phyloP scores from a whole-genome alignment of 2,329 filamentous ascomycete genomes.

The Alternaria angustiovoidea region DNA sequence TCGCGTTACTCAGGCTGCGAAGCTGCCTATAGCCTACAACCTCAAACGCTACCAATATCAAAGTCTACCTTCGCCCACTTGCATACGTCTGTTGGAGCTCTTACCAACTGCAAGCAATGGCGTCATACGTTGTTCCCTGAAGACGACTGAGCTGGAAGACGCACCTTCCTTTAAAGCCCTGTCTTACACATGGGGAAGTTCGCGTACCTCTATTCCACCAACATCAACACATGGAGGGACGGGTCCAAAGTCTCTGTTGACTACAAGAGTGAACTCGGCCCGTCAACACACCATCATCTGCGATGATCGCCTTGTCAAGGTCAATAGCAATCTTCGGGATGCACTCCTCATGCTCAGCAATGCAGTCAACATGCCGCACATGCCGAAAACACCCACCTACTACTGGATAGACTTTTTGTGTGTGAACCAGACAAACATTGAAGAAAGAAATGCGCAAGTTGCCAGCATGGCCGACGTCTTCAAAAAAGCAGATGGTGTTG shows the following conservation, averaged over 20 bases:
- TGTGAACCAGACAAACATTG: slow-evolving; percentile 36
- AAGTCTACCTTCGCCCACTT: slow-evolving; percentile 28
- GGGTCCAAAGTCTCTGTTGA: neutral
- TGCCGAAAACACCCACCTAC: slow-evolving; percentile 20
- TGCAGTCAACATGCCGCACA: slow-evolving; percentile 10
- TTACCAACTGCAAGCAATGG: slow-evolving; percentile 19
- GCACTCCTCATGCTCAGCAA: slow-evolving; percentile 34
- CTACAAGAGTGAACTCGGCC: neutral
- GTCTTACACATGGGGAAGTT: slow-evolving; percentile 32
- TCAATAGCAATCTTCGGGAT: slow-evolving; percentile 33
- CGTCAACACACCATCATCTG: slow-evolving; percentile 29
- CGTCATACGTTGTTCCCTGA: slow-evolving; percentile 25
- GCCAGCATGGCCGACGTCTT: slow-evolving; percentile 43
- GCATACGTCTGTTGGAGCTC: slow-evolving; percentile 34
- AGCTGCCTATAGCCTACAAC: slow-evolving; percentile 18
- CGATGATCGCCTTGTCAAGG: slow-evolving; percentile 28
- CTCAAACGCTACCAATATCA: slow-evolving; percentile 28
- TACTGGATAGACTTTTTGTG: slow-evolving; percentile 46
- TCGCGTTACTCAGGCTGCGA: slow-evolving; percentile 17
- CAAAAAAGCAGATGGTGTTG: slow-evolving; percentile 30
- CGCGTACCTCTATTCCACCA: neutral
- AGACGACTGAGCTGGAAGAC: slow-evolving; percentile 25
- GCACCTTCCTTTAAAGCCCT: slow-evolving; percentile 31
- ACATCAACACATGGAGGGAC: neutral
- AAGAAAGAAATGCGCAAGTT: slow-evolving; percentile 39